Conservation (phyloP, 305 asterid species). For the Stenogyne calaminthoides region DNA sequence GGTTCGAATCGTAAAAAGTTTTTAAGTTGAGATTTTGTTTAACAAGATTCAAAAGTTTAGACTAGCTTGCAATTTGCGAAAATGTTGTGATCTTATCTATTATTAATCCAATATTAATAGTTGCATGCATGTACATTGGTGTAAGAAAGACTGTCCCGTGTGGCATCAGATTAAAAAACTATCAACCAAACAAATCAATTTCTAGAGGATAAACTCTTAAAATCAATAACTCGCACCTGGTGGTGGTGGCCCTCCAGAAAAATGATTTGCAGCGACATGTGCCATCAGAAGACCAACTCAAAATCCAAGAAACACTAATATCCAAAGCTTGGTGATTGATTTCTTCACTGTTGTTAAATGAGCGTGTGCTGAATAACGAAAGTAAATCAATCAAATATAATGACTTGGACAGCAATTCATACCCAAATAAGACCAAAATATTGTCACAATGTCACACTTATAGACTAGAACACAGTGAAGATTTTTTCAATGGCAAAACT, state of each 20-base stretch:
- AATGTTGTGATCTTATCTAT: no score
- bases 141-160: not conserved
- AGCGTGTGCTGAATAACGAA: constrained; percentile 19
- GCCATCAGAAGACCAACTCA: constrained; percentile 57
- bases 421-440: constrained; percentile 28
- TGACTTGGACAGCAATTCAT: constrained; percentile 9
- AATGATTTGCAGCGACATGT: constrained; percentile 50
- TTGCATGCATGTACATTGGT: no score
- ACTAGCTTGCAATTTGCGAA: no score
- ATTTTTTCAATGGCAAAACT: constrained; percentile 22
- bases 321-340: constrained; percentile 21
- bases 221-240: constrained; percentile 53
- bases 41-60: no score
- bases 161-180: not conserved
- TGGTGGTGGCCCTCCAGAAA: constrained; percentile 52
- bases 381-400: constrained; percentile 4
- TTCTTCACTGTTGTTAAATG: constrained; percentile 25
- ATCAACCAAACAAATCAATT: constrained; percentile 5
- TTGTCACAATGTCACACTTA: constrained; percentile 27
- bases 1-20: no score
- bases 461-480: constrained; percentile 37
- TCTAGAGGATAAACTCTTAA: not conserved
- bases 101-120: no score
- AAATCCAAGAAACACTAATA: constrained; percentile 29
- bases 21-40: no score